Evolutionary conservation across 2,329 filamentous ascomycete genomes (phyloP).

Genomic region (Fusarium albidum): DNA sequence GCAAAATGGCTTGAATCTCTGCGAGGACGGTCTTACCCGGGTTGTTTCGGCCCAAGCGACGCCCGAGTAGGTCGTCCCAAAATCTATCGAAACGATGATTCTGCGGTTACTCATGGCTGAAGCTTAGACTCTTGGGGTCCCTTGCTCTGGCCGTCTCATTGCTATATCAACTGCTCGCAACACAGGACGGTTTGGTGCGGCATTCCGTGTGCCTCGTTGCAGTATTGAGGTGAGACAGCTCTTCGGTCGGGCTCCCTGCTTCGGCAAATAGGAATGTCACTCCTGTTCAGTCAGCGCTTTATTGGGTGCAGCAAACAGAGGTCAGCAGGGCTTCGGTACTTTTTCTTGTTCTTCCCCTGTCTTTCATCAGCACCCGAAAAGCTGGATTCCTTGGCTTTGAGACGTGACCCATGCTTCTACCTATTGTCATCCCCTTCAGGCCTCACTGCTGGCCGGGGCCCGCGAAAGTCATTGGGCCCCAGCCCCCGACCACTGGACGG

Average conservation of each 20-base stretch:
- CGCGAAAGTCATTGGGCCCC: constrained; percentile 22
- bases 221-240: constrained; percentile 15
- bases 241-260: constrained; percentile 19
- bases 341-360: background rate
- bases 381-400: constrained; percentile 22
- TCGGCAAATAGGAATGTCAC: constrained; percentile 19
- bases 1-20: constrained; percentile 15
- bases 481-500: constrained; percentile 24
- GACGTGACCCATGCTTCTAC: background rate
- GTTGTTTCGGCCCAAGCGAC: constrained; percentile 60
- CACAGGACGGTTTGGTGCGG: constrained; percentile 24
- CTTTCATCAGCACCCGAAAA: constrained; percentile 29
- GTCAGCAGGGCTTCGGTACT: constrained; percentile 26
- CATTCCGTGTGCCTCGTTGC: constrained; percentile 8
- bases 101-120: constrained; percentile 46
- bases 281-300: constrained; percentile 20
- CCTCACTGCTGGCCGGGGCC: constrained; percentile 26
- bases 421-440: constrained; percentile 24
- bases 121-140: constrained; percentile 19
- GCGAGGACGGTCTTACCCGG: constrained; percentile 40
- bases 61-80: constrained; percentile 65
- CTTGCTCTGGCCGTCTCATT: constrained; percentile 31
- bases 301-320: constrained; percentile 18
- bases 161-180: constrained; percentile 32
- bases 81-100: constrained; percentile 63